A percentile compares a stretch with the other conserved stretches of the same genome.
These are phyloP conservation scores for Diaporthe helianthi DNA, from an alignment of 2,329 filamentous ascomycete species.

Conservation along the genomic window DNA sequence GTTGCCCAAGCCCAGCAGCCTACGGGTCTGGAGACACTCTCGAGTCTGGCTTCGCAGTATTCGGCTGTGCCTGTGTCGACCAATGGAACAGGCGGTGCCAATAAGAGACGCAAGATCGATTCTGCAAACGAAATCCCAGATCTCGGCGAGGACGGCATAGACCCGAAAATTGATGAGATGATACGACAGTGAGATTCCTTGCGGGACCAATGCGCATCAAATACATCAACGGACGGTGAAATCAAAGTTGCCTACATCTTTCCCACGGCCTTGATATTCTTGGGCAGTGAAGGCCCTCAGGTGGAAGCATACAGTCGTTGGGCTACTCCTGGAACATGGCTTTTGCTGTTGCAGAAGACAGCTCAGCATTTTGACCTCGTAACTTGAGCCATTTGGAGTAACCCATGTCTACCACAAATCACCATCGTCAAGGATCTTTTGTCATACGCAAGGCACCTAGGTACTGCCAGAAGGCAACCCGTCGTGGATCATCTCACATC, in stretches of 20 bases:
- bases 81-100: slow-evolving; percentile 54
- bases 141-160: slow-evolving; percentile 61
- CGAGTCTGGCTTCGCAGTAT: slow-evolving; percentile 51
- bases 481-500: not conserved
- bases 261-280: not conserved
- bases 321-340: not conserved
- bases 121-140: slow-evolving; percentile 60
- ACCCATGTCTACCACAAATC: not conserved
- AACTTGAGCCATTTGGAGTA: too few relatives aligned
- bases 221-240: not conserved
- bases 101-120: slow-evolving; percentile 63
- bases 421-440: not conserved
- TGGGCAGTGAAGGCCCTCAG: not conserved
- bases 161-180: slow-evolving; percentile 64
- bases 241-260: too few relatives aligned
- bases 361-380: not conserved
- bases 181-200: slow-evolving; percentile 43
- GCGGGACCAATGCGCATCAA: not conserved
- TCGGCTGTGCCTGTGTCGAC: slow-evolving; percentile 55
- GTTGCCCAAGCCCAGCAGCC: slow-evolving; percentile 40
- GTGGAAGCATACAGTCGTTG: not conserved
- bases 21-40: slow-evolving; percentile 50
- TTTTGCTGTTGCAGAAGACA: too few relatives aligned
- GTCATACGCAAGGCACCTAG: not conserved
- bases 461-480: not conserved